These are phyloP conservation scores for Vaccinium vitisidaea DNA, from an alignment of 148 eudicot genomes.

Conservation along the genomic window DNA sequence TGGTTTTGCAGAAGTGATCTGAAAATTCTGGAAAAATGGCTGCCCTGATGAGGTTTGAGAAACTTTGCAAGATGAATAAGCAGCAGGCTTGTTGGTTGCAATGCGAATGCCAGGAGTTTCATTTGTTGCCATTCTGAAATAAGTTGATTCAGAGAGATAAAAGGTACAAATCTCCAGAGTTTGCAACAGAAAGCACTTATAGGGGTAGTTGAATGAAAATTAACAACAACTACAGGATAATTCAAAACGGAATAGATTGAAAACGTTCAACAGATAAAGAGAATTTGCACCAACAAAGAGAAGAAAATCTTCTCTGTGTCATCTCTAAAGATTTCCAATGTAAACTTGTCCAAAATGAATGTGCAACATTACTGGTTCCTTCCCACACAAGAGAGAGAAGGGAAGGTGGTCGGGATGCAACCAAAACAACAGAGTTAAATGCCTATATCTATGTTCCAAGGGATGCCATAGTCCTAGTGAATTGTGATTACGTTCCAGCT, in stretches of 20 bases:
- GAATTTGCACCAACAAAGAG: not conserved
- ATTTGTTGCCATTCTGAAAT: constrained; percentile 68
- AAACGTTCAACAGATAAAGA: not conserved
- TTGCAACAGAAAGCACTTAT: not conserved
- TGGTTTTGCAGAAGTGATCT: constrained; percentile 31
- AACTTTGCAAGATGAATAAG: constrained; percentile 35
- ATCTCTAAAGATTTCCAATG: not conserved
- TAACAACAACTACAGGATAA: not conserved
- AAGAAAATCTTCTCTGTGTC: not conserved
- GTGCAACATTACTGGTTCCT: not conserved
- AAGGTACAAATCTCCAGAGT: constrained; percentile 22
- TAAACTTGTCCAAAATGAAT: not conserved
- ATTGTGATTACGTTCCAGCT: too few species aligned
- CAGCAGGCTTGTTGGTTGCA: constrained; percentile 39
- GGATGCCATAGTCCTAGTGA: too few species aligned
- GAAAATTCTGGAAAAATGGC: constrained; percentile 34
- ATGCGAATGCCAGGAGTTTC: constrained; percentile 55
- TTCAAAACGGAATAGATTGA: not conserved
- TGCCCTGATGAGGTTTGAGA: too few species aligned
- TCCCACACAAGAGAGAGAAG: not conserved
- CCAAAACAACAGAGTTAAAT: not conserved
- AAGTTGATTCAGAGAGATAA: too few species aligned
- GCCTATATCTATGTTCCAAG: not conserved
- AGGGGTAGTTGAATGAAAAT: not conserved
- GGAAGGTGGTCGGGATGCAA: not conserved